Evolutionary conservation across 306 rosid genomes (phyloP), one percentile per base, ranked within the genome.

Genomic region (Rosa chinensis): DNA sequence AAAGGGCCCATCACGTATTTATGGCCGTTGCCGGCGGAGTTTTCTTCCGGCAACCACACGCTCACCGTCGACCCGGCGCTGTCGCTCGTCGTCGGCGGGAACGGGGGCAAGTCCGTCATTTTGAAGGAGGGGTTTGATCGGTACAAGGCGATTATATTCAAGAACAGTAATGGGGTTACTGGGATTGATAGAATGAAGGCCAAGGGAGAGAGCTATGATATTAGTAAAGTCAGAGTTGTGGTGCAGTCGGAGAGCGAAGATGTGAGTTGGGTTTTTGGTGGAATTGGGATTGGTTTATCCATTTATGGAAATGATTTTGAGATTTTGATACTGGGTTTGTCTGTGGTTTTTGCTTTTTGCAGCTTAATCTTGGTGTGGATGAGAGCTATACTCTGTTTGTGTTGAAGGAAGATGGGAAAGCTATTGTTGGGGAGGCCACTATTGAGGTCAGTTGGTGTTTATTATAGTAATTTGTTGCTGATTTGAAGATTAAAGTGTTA

Each of bases 301-400:
- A 52, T 80, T 69, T 40, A 37, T 32, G 70, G 20, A 45, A 47
- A 5, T 73, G 48, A 77, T 56, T 77, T 43, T 69, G 23, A 20
- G 75, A 56, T 84, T 82, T 32, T 80, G 72, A 8, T 68, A 58
- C 8, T 56, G 18, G 16, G 35, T 37, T 55, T 47, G 66, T 37
- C 32, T 32, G 84, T 3, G 28, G 10, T 13, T 66, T 66, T 67
- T 39, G 11, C 3, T 6, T 35, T 9, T 76, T 64, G 73, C 88
- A 96, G 99, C 96, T 96, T 84, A 96, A 93, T 83, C 90, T 96
- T 71, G 99, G 97, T 23, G 94, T 87, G 55, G 99, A 96, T 75
- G 99, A 96, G 85, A 95, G 96, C 90, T 93, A 96, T 80, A 74
- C 82, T 47, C 88, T 96, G 88, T 23, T 76, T 59, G 87, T 93